Conservation (phyloP, 2,329 filamentous ascomycete species). For the Neofusicoccum umdonicola region DNA sequence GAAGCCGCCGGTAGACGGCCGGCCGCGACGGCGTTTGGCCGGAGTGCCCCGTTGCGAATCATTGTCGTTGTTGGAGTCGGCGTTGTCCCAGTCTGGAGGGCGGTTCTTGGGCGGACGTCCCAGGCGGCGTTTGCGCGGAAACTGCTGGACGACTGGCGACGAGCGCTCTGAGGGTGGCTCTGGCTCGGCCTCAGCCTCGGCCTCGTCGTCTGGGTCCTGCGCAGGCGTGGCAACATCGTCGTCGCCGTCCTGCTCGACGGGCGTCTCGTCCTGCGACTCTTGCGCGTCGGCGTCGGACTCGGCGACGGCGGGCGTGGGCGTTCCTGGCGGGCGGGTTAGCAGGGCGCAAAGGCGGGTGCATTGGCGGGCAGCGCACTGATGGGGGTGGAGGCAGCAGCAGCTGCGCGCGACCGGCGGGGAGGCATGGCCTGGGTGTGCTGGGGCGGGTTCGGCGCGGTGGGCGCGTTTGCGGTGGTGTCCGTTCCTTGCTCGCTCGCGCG, state of each 20-base stretch:
- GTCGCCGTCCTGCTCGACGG: constrained; percentile 32
- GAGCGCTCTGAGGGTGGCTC: constrained; percentile 42
- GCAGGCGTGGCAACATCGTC: constrained; percentile 40
- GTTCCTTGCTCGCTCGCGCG: neutral
- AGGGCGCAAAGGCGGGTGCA: neutral
- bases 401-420: constrained; percentile 16
- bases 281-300: constrained; percentile 20
- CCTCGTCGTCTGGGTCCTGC: constrained; percentile 48
- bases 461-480: neutral
- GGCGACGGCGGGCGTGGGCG: constrained; percentile 30
- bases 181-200: constrained; percentile 39
- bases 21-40: constrained; percentile 48
- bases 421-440: neutral
- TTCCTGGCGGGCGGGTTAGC: constrained; percentile 21
- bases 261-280: constrained; percentile 33
- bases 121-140: constrained; percentile 69
- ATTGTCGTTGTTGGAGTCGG: constrained; percentile 49
- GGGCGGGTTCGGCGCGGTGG: neutral
- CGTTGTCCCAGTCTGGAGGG: constrained; percentile 73
- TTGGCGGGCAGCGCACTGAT: neutral
- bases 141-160: constrained; percentile 55
- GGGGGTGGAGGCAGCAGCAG: constrained; percentile 14
- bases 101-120: constrained; percentile 83
- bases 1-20: constrained; percentile 55
- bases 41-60: constrained; percentile 49